Percentiles rank a stretch among this genome's conserved stretches.
Conservation (phyloP, 495 filamentous ascomycete genomes). For the Aspergillus sclerotiicarbonarius region DNA sequence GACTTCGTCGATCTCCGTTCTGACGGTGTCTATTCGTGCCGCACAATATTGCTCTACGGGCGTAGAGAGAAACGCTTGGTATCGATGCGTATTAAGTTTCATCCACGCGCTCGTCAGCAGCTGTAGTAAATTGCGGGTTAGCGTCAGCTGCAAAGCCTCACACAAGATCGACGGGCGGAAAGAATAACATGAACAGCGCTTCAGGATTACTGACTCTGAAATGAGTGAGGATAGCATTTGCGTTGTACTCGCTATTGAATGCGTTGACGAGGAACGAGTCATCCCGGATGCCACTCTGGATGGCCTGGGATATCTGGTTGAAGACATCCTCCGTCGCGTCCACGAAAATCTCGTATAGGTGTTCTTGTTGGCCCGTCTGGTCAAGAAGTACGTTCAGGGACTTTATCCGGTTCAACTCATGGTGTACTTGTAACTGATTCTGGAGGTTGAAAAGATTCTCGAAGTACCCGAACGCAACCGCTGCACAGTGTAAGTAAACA, state of each 20-base stretch:
- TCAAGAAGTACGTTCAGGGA: conserved; percentile 69
- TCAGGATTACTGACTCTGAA: conserved; percentile 52
- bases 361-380: conserved; percentile 61
- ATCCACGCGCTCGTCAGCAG: conserved; percentile 86
- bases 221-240: conserved; percentile 72
- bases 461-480: conserved; percentile 90
- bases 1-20: conserved; percentile 85
- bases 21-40: conserved; percentile 66
- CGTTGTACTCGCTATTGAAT: conserved; percentile 70
- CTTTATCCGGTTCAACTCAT: conserved; percentile 68
- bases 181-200: background rate
- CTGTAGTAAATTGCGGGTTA: conserved; percentile 31
- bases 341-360: conserved; percentile 80
- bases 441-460: conserved; percentile 71
- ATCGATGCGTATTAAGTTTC: conserved; percentile 66
- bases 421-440: conserved; percentile 60
- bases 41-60: conserved; percentile 70
- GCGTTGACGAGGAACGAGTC: conserved; percentile 62
- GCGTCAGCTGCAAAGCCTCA: conserved; percentile 12
- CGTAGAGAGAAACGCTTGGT: conserved; percentile 65
- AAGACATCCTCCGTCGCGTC: conserved; percentile 71
- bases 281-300: conserved; percentile 54
- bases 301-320: conserved; percentile 48
- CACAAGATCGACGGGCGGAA: background rate
- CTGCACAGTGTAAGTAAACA: conserved; percentile 45